phyloP scores from a whole-genome alignment of 2,329 filamentous ascomycete genomes.

The Atkinsonella texensis region DNA sequence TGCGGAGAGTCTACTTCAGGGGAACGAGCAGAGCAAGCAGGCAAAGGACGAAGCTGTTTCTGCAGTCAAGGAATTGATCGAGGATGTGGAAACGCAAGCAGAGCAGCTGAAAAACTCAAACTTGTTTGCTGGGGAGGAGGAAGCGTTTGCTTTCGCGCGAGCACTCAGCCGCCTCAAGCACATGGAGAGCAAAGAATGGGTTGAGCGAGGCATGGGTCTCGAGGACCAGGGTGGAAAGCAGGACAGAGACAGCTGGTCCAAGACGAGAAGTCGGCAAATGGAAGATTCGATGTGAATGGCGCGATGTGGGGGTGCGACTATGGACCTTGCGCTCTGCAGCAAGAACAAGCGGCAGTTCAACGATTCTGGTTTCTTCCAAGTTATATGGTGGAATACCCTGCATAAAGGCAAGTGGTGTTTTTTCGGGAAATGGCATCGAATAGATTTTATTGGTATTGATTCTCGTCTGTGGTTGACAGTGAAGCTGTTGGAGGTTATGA shows the following conservation, averaged over 20 bases:
- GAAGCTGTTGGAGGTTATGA: too few relatives aligned
- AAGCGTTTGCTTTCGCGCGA: conserved; percentile 88
- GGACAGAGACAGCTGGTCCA: conserved; percentile 54
- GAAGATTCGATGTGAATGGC: conserved; percentile 49
- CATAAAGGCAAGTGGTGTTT: not conserved
- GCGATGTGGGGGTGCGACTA: not conserved
- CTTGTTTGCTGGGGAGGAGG: conserved; percentile 89
- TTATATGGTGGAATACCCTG: not conserved
- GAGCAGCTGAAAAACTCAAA: conserved; percentile 71
- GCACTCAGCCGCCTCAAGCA: conserved; percentile 75
- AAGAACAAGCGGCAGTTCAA: not conserved
- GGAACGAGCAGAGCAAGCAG: conserved; percentile 27
- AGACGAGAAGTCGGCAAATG: conserved; percentile 54
- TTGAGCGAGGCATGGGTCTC: conserved; percentile 65
- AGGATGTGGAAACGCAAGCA: conserved; percentile 78
- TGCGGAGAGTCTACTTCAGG: conserved; percentile 40
- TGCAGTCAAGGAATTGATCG: conserved; percentile 59
- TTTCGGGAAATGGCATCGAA: too few relatives aligned
- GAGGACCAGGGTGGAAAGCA: conserved; percentile 52
- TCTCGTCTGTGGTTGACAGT: too few relatives aligned
- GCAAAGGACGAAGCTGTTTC: conserved; percentile 1
- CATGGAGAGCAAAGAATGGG: conserved; percentile 94
- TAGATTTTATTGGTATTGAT: too few relatives aligned
- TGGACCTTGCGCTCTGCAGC: not conserved
- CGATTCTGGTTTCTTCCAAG: not conserved